A percentile compares a stretch with the other conserved stretches of the same genome.
Conservation (phyloP, 768 basidiomycete species). For the Mycena rosella region DNA sequence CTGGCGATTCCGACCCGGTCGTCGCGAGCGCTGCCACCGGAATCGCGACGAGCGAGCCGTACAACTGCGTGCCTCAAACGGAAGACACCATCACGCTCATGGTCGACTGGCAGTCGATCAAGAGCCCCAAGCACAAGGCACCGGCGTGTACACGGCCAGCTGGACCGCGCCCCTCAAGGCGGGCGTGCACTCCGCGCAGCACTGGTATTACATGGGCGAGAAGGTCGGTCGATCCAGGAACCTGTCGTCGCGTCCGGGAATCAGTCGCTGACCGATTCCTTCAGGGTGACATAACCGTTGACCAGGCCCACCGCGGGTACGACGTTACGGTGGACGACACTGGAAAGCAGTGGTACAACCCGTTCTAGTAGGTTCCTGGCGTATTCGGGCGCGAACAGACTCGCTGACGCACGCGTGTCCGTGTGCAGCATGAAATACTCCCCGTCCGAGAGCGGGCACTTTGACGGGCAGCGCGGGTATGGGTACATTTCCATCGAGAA, state of each 20-base stretch:
- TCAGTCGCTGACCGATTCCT: constrained; percentile 32
- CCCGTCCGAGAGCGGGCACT: constrained; percentile 90
- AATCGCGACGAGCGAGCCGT: constrained; percentile 91
- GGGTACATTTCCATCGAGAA: constrained; percentile 93
- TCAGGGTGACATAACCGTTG: constrained; percentile 91
- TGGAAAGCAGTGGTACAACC: constrained; percentile 90
- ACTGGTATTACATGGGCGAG: constrained; percentile 96
- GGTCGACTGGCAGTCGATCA: constrained; percentile 92
- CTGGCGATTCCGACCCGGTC: constrained; percentile 85
- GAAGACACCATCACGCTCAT: constrained; percentile 97
- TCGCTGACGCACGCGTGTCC: constrained; percentile 24
- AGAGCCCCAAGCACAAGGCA: constrained; percentile 80
- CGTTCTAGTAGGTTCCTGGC: constrained; percentile 80
- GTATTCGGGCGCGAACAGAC: constrained; percentile 27
- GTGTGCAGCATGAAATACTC: constrained; percentile 94
- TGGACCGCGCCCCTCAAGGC: constrained; percentile 94
- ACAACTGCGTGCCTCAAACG: constrained; percentile 86
- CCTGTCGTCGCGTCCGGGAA: constrained; percentile 13
- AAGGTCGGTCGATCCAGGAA: constrained; percentile 67
- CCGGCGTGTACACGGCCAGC: constrained; percentile 92
- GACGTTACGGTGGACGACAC: constrained; percentile 88
- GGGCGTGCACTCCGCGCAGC: constrained; percentile 91
- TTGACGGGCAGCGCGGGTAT: constrained; percentile 95
- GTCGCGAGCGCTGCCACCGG: constrained; percentile 93
- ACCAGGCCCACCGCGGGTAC: constrained; percentile 96